These are phyloP conservation scores for Kalmusia sp. DNA, from an alignment of 2,329 filamentous ascomycete genomes.

Conservation along the genomic window DNA sequence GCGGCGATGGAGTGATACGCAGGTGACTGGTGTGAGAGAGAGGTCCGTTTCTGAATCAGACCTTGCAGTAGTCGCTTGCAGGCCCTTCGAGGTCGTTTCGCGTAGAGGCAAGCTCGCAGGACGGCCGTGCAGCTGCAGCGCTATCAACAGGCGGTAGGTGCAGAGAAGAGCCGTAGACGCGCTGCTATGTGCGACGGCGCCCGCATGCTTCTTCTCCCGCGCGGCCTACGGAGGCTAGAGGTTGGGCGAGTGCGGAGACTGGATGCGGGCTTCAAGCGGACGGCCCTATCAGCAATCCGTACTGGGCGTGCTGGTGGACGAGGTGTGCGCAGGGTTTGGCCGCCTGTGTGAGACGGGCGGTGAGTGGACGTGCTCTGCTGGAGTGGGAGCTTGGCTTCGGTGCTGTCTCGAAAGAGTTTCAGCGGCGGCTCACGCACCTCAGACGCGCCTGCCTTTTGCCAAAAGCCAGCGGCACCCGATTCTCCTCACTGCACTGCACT, in stretches of 20 bases:
- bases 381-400: constrained; percentile 23
- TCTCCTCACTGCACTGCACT: constrained; percentile 4
- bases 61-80: constrained; percentile 5
- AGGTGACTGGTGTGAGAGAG: constrained; percentile 1
- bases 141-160: neutral
- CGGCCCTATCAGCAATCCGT: constrained; percentile 6
- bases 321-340: neutral
- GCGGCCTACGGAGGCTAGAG: neutral
- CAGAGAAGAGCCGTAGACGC: neutral
- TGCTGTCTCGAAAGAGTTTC: constrained; percentile 22
- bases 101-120: constrained; percentile 8
- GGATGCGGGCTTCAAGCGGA: neutral
- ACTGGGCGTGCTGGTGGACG: constrained; percentile 1
- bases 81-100: constrained; percentile 3
- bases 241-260: constrained; percentile 4
- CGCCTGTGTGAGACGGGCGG: constrained; percentile 7
- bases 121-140: neutral
- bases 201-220: neutral
- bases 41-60: constrained; percentile 1
- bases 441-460: constrained; percentile 31
- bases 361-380: constrained; percentile 2
- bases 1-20: constrained; percentile 16
- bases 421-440: constrained; percentile 14
- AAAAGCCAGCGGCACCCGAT: constrained; percentile 18
- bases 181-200: constrained; percentile 1